phyloP scores from a whole-genome alignment of 164 flowering plant species.

The Pachysandra terminalis region DNA sequence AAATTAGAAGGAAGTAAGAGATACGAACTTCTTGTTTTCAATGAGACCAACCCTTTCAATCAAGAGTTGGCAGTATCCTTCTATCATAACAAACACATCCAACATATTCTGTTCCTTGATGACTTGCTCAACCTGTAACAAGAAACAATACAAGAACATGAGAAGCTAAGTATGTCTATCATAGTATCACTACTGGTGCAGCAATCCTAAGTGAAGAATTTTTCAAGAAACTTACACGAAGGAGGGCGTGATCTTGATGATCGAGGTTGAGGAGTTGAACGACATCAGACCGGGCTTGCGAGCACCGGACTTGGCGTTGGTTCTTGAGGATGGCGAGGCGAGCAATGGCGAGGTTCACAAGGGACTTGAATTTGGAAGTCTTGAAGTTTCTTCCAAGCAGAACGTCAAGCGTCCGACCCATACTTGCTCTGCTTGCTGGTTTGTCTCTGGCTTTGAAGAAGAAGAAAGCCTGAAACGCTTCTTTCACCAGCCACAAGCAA shows the following conservation, averaged over 20 bases:
- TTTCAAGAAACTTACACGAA: constrained; percentile 41
- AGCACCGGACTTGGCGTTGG: constrained; percentile 52
- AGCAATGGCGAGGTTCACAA: constrained; percentile 41
- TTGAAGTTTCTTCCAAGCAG: constrained; percentile 56
- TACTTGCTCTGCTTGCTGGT: constrained; percentile 7
- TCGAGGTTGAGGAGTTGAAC: constrained; percentile 61
- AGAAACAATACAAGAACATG: not conserved
- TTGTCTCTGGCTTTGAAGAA: too few relatives aligned
- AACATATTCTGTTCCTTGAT: constrained; percentile 73
- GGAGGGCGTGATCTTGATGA: constrained; percentile 69
- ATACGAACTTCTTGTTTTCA: constrained; percentile 35
- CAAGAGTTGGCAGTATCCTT: constrained; percentile 48
- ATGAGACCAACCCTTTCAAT: constrained; percentile 33
- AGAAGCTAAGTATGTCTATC: not conserved
- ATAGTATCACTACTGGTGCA: too few relatives aligned
- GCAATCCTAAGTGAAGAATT: too few relatives aligned
- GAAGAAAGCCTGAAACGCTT: too few relatives aligned
- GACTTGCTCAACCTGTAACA: constrained; percentile 63
- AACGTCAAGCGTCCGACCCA: constrained; percentile 54
- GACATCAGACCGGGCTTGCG: constrained; percentile 55
- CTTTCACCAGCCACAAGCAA: too few relatives aligned
- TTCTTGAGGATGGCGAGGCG: constrained; percentile 64
- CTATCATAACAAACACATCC: constrained; percentile 52
- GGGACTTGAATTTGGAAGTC: constrained; percentile 42
- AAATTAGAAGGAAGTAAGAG: not conserved